These are phyloP conservation scores for Termitomyces heimii DNA, from an alignment of 768 basidiomycete genomes.

Conservation along the genomic window DNA sequence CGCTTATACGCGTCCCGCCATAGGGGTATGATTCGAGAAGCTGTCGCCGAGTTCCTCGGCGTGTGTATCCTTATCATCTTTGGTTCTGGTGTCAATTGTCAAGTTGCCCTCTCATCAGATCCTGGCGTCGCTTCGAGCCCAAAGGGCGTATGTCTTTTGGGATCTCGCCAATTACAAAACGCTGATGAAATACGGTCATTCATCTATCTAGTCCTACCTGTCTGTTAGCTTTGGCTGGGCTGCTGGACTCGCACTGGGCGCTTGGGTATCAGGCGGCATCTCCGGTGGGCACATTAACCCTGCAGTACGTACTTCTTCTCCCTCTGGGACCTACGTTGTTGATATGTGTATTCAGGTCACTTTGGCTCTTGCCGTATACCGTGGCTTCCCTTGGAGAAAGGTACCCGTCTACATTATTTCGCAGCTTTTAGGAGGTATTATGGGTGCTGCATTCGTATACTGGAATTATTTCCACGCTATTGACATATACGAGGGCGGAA, in stretches of 20 bases:
- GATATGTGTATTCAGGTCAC: slow-evolving; percentile 44
- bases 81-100: slow-evolving; percentile 53
- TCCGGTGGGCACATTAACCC: slow-evolving; percentile 78
- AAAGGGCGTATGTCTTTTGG: slow-evolving; percentile 45
- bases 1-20: background rate
- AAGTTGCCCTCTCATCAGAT: slow-evolving; percentile 44
- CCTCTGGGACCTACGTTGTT: background rate
- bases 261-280: slow-evolving; percentile 60
- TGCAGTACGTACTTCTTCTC: slow-evolving; percentile 34
- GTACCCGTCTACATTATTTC: slow-evolving; percentile 66
- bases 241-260: slow-evolving; percentile 56
- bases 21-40: slow-evolving; percentile 48
- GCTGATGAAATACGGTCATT: background rate
- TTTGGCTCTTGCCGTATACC: slow-evolving; percentile 58
- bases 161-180: background rate
- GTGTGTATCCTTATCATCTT: slow-evolving; percentile 53
- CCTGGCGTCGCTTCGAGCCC: slow-evolving; percentile 36
- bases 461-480: slow-evolving; percentile 70
- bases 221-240: slow-evolving; percentile 54
- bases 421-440: slow-evolving; percentile 59
- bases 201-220: slow-evolving; percentile 32
- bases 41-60: slow-evolving; percentile 60
- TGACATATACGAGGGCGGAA: slow-evolving; percentile 55
- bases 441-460: slow-evolving; percentile 57
- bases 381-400: slow-evolving; percentile 76